These are phyloP conservation scores for Nicotiana tomentosiformis DNA, from an alignment of 257 asterid genomes.

Conservation along the genomic window DNA sequence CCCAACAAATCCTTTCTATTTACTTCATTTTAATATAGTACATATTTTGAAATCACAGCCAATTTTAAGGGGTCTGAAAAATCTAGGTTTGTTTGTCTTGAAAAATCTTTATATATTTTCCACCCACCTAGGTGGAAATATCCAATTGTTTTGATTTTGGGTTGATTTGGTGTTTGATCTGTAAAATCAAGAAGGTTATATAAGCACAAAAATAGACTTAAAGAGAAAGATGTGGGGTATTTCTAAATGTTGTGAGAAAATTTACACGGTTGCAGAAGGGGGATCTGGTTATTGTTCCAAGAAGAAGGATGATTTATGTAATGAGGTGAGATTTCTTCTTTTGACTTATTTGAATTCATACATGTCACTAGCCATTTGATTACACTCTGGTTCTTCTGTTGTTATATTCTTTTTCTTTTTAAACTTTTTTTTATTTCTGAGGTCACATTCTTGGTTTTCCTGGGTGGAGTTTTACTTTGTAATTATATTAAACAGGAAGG, in stretches of 20 bases:
- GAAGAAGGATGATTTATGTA: slow-evolving; percentile 56
- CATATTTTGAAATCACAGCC: background rate
- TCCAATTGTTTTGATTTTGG: slow-evolving; percentile 9
- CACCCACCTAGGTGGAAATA: background rate
- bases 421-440: too few relatives aligned
- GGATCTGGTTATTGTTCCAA: slow-evolving; percentile 76
- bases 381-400: background rate
- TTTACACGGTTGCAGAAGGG: slow-evolving; percentile 62
- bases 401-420: background rate
- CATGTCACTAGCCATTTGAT: background rate
- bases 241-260: slow-evolving; percentile 57
- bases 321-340: slow-evolving; percentile 31
- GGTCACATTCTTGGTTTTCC: too few relatives aligned
- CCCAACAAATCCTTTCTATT: background rate
- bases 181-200: slow-evolving; percentile 5
- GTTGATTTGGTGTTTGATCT: slow-evolving; percentile 22
- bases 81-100: background rate
- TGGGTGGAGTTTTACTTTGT: background rate
- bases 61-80: background rate
- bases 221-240: slow-evolving; percentile 42
- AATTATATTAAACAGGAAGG: background rate
- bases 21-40: background rate
- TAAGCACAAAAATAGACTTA: background rate
- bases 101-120: background rate
- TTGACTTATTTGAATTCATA: background rate